phyloP scores from a whole-genome alignment of 164 flowering plant species.

The grape (Vitis vinifera) region ASM3070453v1 NC_081811.1:22212501-22213000 shows the following conservation, averaged over 20 bases:
- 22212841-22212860: slow-evolving; percentile 76
- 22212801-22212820: slow-evolving; percentile 60
- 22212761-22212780: slow-evolving; percentile 35
- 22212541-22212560: slow-evolving; percentile 76
- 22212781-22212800: slow-evolving; percentile 93
- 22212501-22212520: slow-evolving; percentile 39
- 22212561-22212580: slow-evolving; percentile 55
- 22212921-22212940: too few relatives aligned
- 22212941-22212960: neutral
- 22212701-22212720: neutral
- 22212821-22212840: slow-evolving; percentile 79
- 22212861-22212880: slow-evolving; percentile 37
- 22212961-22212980: too few relatives aligned
- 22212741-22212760: neutral
- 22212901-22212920: neutral
- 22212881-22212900: neutral
- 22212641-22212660: neutral
- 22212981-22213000: too few relatives aligned
- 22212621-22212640: slow-evolving; percentile 23
- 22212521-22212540: slow-evolving; percentile 64
- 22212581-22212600: slow-evolving; percentile 39
- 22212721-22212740: neutral
- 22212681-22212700: neutral
- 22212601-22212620: slow-evolving; percentile 19
- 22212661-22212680: neutral